These are phyloP conservation scores for Leccinum aurantiacum DNA, from an alignment of 768 basidiomycete genomes.

Conservation along the genomic window DNA sequence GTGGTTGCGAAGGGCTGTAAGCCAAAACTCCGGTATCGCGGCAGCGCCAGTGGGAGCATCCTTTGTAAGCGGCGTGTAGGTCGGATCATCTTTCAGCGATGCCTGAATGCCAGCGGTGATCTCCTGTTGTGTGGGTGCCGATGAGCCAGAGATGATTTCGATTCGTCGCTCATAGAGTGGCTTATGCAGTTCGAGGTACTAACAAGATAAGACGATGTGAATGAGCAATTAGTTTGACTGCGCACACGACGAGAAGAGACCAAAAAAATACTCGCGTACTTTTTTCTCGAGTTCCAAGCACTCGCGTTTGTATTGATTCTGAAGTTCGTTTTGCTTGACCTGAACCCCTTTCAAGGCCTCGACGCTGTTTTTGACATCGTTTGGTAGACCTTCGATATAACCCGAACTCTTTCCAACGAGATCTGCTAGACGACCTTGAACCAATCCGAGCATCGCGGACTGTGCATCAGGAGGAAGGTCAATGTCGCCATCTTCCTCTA, in stretches of 20 bases:
- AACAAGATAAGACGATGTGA: slow-evolving; percentile 1
- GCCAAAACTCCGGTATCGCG: slow-evolving; percentile 93
- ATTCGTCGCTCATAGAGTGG: slow-evolving; percentile 87
- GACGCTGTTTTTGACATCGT: slow-evolving; percentile 77
- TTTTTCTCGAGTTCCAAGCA: slow-evolving; percentile 96
- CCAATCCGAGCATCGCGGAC: slow-evolving; percentile 77
- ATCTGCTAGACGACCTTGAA: slow-evolving; percentile 81
- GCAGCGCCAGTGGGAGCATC: slow-evolving; percentile 43
- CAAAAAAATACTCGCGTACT: slow-evolving; percentile 43
- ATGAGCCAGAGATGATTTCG: slow-evolving; percentile 78
- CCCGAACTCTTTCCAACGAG: slow-evolving; percentile 92
- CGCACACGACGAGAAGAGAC: slow-evolving; percentile 12
- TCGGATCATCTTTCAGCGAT: slow-evolving; percentile 72
- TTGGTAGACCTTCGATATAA: slow-evolving; percentile 88
- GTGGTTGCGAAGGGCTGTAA: slow-evolving; percentile 94
- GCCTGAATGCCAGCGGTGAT: slow-evolving; percentile 75
- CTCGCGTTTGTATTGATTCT: slow-evolving; percentile 90
- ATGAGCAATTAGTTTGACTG: slow-evolving; percentile 11
- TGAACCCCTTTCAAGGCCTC: slow-evolving; percentile 95
- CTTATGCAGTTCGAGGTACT: slow-evolving; percentile 76
- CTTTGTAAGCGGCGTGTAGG: slow-evolving; percentile 61
- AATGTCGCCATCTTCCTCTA: slow-evolving; percentile 56
- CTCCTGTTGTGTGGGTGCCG: slow-evolving; percentile 75
- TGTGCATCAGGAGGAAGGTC: slow-evolving; percentile 46
- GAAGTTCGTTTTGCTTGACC: slow-evolving; percentile 85